phyloP scores from a whole-genome alignment of 306 rosid species.

The Rubus idaeus region DNA sequence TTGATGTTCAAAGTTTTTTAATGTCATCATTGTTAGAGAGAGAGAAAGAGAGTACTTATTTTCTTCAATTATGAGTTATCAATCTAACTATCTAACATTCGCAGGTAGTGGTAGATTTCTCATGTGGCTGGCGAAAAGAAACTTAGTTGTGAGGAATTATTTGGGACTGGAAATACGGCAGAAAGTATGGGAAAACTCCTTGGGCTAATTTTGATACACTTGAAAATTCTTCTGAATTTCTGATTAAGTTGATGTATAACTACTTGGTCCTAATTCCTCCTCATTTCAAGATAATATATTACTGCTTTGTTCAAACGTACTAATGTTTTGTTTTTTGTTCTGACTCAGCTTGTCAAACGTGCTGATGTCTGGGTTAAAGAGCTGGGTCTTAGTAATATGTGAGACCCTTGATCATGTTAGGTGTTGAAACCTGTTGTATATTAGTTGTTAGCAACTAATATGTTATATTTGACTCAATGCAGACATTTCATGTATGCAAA shows the following conservation, averaged over 20 bases:
- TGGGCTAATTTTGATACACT: constrained; percentile 22
- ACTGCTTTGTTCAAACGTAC: not conserved
- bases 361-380: constrained; percentile 82
- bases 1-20: not conserved
- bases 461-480: constrained; percentile 33
- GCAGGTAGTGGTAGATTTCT: constrained; percentile 93
- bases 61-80: not conserved
- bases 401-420: constrained; percentile 35
- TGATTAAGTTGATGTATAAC: constrained; percentile 21
- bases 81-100: not conserved
- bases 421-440: constrained; percentile 13
- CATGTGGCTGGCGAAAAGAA: constrained; percentile 81
- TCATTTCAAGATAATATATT: not conserved
- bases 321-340: constrained; percentile 17
- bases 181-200: constrained; percentile 48
- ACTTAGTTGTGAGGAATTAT: constrained; percentile 55
- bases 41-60: not conserved
- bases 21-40: not conserved
- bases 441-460: constrained; percentile 13
- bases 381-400: constrained; percentile 73
- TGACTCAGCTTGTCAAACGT: constrained; percentile 76
- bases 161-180: constrained; percentile 87
- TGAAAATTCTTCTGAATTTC: constrained; percentile 22
- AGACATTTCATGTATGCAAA: constrained; percentile 86
- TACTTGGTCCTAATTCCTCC: constrained; percentile 27